Evolutionary conservation across 139 green algal genomes (phyloP), one percentile per base, ranked within the genome.

Genomic region (Zygnema circumcarinatum): DNA sequence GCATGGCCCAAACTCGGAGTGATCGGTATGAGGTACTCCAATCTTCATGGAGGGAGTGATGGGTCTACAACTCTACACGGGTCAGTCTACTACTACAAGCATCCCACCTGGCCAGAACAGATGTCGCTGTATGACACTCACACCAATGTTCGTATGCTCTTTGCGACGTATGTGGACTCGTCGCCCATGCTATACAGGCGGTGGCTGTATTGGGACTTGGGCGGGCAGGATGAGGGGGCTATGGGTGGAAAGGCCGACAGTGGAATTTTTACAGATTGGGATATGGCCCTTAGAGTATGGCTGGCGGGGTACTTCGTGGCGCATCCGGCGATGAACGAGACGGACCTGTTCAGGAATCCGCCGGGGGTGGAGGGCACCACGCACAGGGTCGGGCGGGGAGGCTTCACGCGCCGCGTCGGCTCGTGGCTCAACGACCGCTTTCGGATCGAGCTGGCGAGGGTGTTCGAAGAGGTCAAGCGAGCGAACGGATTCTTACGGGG

Each of bases 241-340:
- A 39, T 62, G 47, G 47, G 33, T 2, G 29, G 32, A 52, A 42
- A 42, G 32, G 75, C 39, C 22, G 75, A 83, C 20, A 33, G n/a
- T 33, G 75, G 39, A 2, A 52, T 83, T 31, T 83, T 2, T 33
- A 47, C 35, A 52, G 75, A 83, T 29, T 83, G 35, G 33, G n/a
- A 83, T 33, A 33, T 83, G 75, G 32, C 33, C 2, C 3, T 83
- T 31, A 42, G 75, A 42, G 38, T 11, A 52, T 83, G 75, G 75
- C 32, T 83, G n/a, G 22, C 75, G 32, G 75, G 75, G 2, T 83
- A 72, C 75, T 52, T 41, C 25, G 75, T 83, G 75, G 75, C 75
- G 32, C 75, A 83, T 52, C 29, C 53, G 22, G n/a, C n/a, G 29
- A 72, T 83, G 32, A 38, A 78, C 69, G 36, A 16, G 16, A 41